Evolutionary conservation across 257 asterid genomes (phyloP), one percentile per base, ranked within the genome.

Genomic region (Solanum pinnatisectum): DNA sequence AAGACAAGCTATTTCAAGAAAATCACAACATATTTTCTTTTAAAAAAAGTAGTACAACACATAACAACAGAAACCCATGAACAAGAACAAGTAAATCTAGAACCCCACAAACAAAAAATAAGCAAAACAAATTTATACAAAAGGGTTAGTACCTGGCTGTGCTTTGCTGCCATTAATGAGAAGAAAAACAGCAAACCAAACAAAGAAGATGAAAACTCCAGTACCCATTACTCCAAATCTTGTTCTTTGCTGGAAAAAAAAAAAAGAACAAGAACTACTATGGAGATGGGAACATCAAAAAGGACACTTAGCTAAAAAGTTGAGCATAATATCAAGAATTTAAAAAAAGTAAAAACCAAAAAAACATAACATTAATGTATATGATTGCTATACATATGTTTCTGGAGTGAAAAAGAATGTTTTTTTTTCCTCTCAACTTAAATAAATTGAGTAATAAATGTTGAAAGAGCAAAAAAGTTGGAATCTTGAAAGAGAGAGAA

Each of bases 111-210:
- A 71, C 68, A 70, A 32, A 3, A 35, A 20, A 46, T 32, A 71
- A 30, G 71, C 49, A 11, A 71, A 20, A 71, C 18, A 27, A 4
- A 68, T 22, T 63, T 37, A 16, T 25, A 33, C 87, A 46, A 42
- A 76, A 89, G 67, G 86, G 70, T 87, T 86, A 87, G 37, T 78
- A 97, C 99, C 99, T 94, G 98, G 98, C 94, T 96, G 99, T 89
- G 99, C 97, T 65, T 88, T 89, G 94, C 92, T 88, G 46, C 87
- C 87, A 92, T 94, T 95, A 89, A 92, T 84, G 86, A 94, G 92
- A 90, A 91, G 90, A 73, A 91, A 86, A 67, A 86, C 77, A 89
- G 35, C 88, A 4, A 91, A 74, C 63, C 87, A 88, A 73, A 94
- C 42, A 87, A 87, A 49, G 72, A 89, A 77, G 46, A 91, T 30